A percentile compares a stretch with the other conserved stretches of the same genome.
Conservation (phyloP, 345 rosid genomes). For the Sonneratia alba region DNA sequence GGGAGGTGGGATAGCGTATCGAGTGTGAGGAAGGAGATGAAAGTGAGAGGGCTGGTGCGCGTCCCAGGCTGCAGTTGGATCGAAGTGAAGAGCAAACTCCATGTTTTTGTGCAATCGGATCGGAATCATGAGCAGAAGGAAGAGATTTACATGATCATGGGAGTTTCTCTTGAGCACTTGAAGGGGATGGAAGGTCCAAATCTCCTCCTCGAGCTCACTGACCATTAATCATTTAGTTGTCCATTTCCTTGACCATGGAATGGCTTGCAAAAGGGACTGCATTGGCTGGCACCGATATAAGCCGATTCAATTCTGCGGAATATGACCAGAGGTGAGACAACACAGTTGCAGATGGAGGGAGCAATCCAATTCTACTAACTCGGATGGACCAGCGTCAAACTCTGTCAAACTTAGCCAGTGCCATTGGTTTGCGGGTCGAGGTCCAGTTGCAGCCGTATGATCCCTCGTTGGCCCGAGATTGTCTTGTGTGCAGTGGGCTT, state of each 20-base stretch:
- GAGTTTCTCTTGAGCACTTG: constrained; percentile 25
- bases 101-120: constrained; percentile 49
- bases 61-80: constrained; percentile 80
- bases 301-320: neutral
- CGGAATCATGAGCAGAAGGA: constrained; percentile 34
- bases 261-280: neutral
- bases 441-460: neutral
- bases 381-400: too few relatives aligned
- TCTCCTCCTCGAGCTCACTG: constrained; percentile 4
- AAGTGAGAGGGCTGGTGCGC: constrained; percentile 45
- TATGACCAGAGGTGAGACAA: neutral
- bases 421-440: neutral
- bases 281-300: neutral
- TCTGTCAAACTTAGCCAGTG: neutral
- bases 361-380: too few relatives aligned
- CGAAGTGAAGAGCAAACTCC: constrained; percentile 39
- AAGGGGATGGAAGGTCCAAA: constrained; percentile 17
- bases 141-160: constrained; percentile 37
- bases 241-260: neutral
- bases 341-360: too few relatives aligned
- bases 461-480: neutral
- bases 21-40: constrained; percentile 41
- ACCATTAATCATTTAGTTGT: neutral
- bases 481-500: neutral
- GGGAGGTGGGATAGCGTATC: constrained; percentile 59